Base-by-base conservation (phyloP, 805 yeast genomes). In the Metschnikowia kofuensis region DNA sequence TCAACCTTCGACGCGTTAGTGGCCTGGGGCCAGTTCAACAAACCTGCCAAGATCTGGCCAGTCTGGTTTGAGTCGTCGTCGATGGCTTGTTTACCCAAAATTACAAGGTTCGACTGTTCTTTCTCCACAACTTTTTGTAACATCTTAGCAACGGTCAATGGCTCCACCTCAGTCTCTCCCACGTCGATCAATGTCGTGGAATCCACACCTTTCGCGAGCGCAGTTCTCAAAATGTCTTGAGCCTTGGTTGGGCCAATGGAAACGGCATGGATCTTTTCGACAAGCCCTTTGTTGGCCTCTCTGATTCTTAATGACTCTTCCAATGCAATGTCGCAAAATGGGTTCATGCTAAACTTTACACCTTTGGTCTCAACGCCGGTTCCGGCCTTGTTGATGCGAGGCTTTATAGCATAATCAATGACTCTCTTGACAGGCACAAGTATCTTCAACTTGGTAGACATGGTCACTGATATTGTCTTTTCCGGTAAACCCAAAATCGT, bases 311-410 rank as follows among this genome's bases (percentile, higher is more conserved):
- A 74, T 0, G 98, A 96, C 68, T 94, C 99, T 70, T 94, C 99
- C 45, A 94, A 82, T 8, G 99, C 99, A 64, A 94, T 94, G 70
- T 94, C 99, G 71, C 96, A 94, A 69, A 94, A 94, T 48, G 99
- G 99, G 67, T 94, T 94, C 67, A 92, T 89, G 63, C 89, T 81
- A 75, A 85, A 90, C 72, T 92, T 92, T 57, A 89, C 88, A 49
- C 97, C 97, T 54, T 86, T 81, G 47, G 92, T 82, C 58, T 90
- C 96, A 43, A 87, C 83, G 6, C 94, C 96, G 10, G 89, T 85
- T 42, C 82, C 83, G 12, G 95, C 74, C 67, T 88, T 84, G 75
- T 90, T 90, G 68, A 92, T 85, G 61, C 97, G 79, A 41, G 99
- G 99, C 69, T 87, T 87, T 60, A 91, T 79, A 13, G 97, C 97